Evolutionary conservation across 1,284 basidiomycete species (phyloP).

Genomic region (Thelephora terrestris): DNA sequence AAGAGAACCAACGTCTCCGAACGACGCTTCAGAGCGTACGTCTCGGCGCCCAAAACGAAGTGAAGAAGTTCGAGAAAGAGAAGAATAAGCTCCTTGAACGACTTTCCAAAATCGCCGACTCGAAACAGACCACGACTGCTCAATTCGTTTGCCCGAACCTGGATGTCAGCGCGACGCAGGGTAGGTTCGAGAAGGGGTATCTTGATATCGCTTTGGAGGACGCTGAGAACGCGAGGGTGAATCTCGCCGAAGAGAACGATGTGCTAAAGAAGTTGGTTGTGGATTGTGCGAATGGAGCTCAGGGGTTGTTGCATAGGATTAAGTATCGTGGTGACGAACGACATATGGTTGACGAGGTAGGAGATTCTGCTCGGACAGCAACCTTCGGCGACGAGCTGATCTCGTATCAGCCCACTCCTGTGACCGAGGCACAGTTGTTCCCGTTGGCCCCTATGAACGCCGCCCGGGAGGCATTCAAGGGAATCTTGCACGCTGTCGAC

Average conservation of each 20-base stretch:
- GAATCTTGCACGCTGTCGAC: slow-evolving; percentile 14
- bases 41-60: slow-evolving; percentile 56
- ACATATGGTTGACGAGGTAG: slow-evolving; percentile 7
- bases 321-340: slow-evolving; percentile 7
- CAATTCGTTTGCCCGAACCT: slow-evolving; percentile 50
- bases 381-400: too few species aligned
- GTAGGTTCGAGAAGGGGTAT: slow-evolving; percentile 36
- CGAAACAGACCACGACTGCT: slow-evolving; percentile 42
- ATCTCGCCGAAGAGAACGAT: slow-evolving; percentile 62
- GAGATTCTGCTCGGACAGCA: too few species aligned
- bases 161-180: slow-evolving; percentile 37
- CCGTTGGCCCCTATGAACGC: slow-evolving; percentile 41
- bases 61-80: slow-evolving; percentile 77
- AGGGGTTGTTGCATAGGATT: slow-evolving; percentile 35
- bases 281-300: slow-evolving; percentile 59
- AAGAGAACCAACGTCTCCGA: slow-evolving; percentile 60
- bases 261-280: slow-evolving; percentile 61
- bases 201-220: slow-evolving; percentile 67
- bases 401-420: slow-evolving; percentile 31
- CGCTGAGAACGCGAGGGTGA: slow-evolving; percentile 57
- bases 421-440: slow-evolving; percentile 47
- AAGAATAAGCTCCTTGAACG: slow-evolving; percentile 70
- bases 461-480: slow-evolving; percentile 28
- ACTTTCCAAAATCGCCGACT: slow-evolving; percentile 62
- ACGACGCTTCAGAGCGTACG: slow-evolving; percentile 55